Evolutionary conservation across 2,329 filamentous ascomycete genomes (phyloP).

Genomic region (Diaporthe sp.): DNA sequence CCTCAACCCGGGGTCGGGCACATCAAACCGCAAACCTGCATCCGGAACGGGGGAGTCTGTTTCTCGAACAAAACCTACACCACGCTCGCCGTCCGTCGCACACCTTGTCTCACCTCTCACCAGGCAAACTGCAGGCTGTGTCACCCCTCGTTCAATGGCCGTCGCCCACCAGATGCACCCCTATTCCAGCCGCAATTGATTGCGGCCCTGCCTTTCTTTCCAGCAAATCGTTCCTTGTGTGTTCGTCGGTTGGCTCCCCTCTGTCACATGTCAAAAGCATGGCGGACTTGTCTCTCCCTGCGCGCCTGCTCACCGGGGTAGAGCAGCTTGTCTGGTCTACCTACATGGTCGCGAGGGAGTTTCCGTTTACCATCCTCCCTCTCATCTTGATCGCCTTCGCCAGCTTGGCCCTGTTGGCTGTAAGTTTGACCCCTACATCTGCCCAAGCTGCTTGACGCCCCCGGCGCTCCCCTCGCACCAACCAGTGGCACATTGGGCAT

Average conservation of each 20-base stretch:
- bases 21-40: background rate
- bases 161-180: slow-evolving; percentile 15
- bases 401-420: slow-evolving; percentile 54
- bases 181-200: slow-evolving; percentile 27
- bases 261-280: slow-evolving; percentile 39
- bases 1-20: slow-evolving; percentile 16
- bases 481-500: background rate
- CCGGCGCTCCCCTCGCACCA: background rate
- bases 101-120: background rate
- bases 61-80: background rate
- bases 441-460: too few species aligned
- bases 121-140: slow-evolving; percentile 3
- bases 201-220: background rate
- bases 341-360: slow-evolving; percentile 54
- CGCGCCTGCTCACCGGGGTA: slow-evolving; percentile 49
- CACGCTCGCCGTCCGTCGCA: slow-evolving; percentile 15
- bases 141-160: background rate
- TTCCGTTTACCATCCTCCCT: slow-evolving; percentile 57
- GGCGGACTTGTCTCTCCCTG: slow-evolving; percentile 27
- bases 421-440: slow-evolving; percentile 47
- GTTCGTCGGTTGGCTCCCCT: slow-evolving; percentile 6
- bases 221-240: background rate
- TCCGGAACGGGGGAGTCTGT: background rate
- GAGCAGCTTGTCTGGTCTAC: slow-evolving; percentile 53
- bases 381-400: slow-evolving; percentile 53